These are phyloP conservation scores for Starmerella kuoi DNA, from an alignment of 805 yeast species.

Conservation along the genomic window DNA sequence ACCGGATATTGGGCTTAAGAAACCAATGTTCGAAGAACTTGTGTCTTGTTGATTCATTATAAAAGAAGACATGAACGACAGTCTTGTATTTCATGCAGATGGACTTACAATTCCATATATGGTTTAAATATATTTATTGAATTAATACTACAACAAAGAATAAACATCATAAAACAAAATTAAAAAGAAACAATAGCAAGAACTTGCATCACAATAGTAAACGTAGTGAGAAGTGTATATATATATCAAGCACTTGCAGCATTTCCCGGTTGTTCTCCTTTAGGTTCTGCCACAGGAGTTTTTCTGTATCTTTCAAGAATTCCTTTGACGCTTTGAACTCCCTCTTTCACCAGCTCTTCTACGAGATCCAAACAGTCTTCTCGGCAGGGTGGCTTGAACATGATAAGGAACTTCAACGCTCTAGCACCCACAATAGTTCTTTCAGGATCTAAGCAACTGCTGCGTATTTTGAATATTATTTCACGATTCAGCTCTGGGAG, in stretches of 20 bases:
- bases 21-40: constrained; percentile 21
- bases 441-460: constrained; percentile 75
- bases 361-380: constrained; percentile 31
- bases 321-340: constrained; percentile 20
- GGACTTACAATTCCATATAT: too few species aligned
- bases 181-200: too few species aligned
- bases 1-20: constrained; percentile 14
- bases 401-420: constrained; percentile 62
- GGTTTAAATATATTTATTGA: too few species aligned
- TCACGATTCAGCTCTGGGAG: constrained; percentile 59
- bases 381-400: constrained; percentile 83
- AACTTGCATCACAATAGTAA: too few species aligned
- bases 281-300: neutral
- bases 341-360: constrained; percentile 25
- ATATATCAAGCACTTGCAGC: too few species aligned
- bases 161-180: too few species aligned
- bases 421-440: constrained; percentile 70
- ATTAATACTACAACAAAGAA: too few species aligned
- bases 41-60: constrained; percentile 2
- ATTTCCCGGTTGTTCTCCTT: too few species aligned
- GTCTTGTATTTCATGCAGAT: too few species aligned
- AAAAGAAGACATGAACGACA: too few species aligned
- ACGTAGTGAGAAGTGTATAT: too few species aligned
- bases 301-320: constrained; percentile 26
- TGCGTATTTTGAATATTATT: constrained; percentile 52